Conservation (phyloP, 2,329 filamentous ascomycete genomes). For the Lachnellula subtilissima region DNA sequence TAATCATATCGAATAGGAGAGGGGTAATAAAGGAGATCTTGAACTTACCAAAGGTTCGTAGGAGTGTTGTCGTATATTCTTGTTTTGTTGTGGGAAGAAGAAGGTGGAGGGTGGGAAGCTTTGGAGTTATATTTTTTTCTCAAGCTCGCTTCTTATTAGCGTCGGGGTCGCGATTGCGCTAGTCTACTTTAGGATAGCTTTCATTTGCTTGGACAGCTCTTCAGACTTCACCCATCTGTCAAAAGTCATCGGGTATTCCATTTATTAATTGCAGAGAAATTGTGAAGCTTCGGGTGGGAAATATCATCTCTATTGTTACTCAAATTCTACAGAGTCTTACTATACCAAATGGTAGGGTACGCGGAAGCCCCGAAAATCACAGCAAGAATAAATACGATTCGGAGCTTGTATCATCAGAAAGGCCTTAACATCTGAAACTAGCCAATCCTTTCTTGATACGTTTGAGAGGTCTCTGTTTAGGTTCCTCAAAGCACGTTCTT, state of each 20-base stretch:
- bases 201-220: too few species aligned
- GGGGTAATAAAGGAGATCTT: conserved; percentile 1
- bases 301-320: too few species aligned
- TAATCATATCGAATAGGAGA: conserved; percentile 53
- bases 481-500: background rate
- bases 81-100: conserved; percentile 4
- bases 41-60: conserved; percentile 12
- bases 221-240: background rate
- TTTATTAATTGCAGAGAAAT: background rate
- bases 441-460: too few species aligned
- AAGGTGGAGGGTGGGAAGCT: background rate
- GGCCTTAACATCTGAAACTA: too few species aligned
- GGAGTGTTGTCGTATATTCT: background rate
- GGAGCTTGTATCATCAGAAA: too few species aligned
- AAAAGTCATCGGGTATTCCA: background rate
- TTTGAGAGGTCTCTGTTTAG: too few species aligned
- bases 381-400: too few species aligned
- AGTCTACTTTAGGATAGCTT: conserved; percentile 3
- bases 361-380: too few species aligned
- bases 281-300: too few species aligned
- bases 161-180: background rate
- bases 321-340: too few species aligned
- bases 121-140: background rate
- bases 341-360: too few species aligned
- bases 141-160: background rate